These are phyloP conservation scores for Epichloe bromicola DNA, from an alignment of 2,329 filamentous ascomycete species.

Conservation along the genomic window DNA sequence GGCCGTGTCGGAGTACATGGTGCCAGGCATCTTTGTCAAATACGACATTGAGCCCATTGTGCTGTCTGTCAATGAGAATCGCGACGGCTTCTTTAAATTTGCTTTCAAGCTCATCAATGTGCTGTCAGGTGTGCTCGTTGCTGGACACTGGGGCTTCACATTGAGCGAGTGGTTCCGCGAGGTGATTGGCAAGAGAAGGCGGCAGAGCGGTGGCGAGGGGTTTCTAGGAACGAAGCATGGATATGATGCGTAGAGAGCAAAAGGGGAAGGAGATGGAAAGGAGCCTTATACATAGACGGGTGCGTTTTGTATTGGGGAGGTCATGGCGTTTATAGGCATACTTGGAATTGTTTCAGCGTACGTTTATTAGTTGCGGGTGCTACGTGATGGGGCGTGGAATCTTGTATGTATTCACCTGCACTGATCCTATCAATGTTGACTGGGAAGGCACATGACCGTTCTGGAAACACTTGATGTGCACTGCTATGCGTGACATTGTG, in stretches of 20 bases:
- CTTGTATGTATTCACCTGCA: neutral
- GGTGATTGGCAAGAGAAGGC: slow-evolving; percentile 36
- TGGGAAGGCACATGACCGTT: too few relatives aligned
- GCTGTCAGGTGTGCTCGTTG: slow-evolving; percentile 78
- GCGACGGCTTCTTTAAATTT: slow-evolving; percentile 61
- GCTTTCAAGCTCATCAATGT: slow-evolving; percentile 81
- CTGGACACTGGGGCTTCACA: slow-evolving; percentile 86
- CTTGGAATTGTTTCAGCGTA: neutral
- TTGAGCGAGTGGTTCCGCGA: slow-evolving; percentile 61
- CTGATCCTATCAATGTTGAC: neutral
- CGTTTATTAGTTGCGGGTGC: neutral
- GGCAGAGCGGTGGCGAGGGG: slow-evolving; percentile 32
- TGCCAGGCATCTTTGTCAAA: slow-evolving; percentile 95
- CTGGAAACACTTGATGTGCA: too few relatives aligned
- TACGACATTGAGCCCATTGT: slow-evolving; percentile 97
- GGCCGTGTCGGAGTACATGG: slow-evolving; percentile 50
- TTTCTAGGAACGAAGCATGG: slow-evolving; percentile 35
- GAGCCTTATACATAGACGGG: neutral
- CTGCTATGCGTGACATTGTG: too few relatives aligned
- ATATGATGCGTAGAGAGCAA: slow-evolving; percentile 11
- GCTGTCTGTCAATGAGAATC: slow-evolving; percentile 70
- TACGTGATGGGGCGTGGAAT: too few relatives aligned
- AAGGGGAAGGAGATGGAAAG: neutral
- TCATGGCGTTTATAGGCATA: neutral
- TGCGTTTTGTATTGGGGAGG: neutral